Conservation (phyloP, 83 land plant species). For the Picea abies region DNA sequence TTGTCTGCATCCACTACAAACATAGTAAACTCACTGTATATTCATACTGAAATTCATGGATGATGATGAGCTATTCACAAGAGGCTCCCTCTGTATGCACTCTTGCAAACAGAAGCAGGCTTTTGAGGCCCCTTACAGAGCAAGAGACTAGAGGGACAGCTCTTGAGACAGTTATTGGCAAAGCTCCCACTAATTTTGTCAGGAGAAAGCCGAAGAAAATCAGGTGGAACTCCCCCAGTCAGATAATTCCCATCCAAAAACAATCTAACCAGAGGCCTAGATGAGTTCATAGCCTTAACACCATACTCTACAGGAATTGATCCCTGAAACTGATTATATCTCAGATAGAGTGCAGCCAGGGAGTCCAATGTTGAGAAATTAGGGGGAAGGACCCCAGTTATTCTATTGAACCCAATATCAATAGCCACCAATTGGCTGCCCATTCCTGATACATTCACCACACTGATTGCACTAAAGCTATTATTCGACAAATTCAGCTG, state of each 20-base stretch:
- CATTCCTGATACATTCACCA: slow-evolving; percentile 8
- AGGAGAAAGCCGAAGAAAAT: slow-evolving; percentile 20
- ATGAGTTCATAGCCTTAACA: slow-evolving; percentile 11
- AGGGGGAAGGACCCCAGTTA: slow-evolving; percentile 48
- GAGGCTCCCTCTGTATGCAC: slow-evolving; percentile 18
- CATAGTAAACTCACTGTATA: too few relatives aligned
- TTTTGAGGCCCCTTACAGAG: slow-evolving; percentile 55
- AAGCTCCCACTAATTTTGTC: slow-evolving; percentile 45
- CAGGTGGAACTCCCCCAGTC: slow-evolving; percentile 47
- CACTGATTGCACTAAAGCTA: slow-evolving; percentile 34
- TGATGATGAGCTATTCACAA: too few relatives aligned
- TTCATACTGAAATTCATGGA: too few relatives aligned
- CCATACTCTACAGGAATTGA: slow-evolving; percentile 47
- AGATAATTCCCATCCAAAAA: slow-evolving; percentile 64
- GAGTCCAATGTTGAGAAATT: slow-evolving; percentile 25
- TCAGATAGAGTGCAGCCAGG: slow-evolving; percentile 45
- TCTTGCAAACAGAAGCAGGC: slow-evolving; percentile 39
- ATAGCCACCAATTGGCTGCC: slow-evolving; percentile 45
- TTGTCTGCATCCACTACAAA: too few relatives aligned
- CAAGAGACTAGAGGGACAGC: slow-evolving; percentile 40
- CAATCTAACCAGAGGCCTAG: slow-evolving; percentile 35
- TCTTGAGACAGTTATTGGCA: slow-evolving; percentile 57
- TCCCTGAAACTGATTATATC: slow-evolving; percentile 58
- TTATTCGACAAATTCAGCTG: slow-evolving; percentile 65
- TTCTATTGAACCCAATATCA: slow-evolving; percentile 56